Evolutionary conservation across 2,329 filamentous ascomycete genomes (phyloP).

Genomic region (Fusarium agapanthi): DNA sequence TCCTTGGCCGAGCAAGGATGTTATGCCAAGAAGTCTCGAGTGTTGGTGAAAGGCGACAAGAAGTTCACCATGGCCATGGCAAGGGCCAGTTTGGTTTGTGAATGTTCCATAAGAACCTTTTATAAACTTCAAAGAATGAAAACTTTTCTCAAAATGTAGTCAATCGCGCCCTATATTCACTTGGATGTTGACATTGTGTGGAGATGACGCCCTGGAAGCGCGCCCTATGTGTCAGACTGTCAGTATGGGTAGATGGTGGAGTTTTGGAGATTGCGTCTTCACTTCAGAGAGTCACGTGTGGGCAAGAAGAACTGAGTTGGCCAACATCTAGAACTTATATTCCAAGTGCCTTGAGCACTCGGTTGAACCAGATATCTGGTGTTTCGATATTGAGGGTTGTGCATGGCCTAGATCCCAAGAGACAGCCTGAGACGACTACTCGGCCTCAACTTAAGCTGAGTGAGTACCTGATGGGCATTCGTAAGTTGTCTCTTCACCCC

Average conservation of each 20-base stretch:
- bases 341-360: neutral
- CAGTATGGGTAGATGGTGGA: conserved; percentile 8
- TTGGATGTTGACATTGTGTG: conserved; percentile 12
- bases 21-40: neutral
- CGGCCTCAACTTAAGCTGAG: too few relatives aligned
- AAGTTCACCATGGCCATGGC: neutral
- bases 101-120: neutral
- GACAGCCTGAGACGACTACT: neutral
- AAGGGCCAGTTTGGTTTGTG: neutral
- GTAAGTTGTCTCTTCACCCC: neutral
- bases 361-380: neutral
- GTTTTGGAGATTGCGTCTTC: conserved; percentile 21
- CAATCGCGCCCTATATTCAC: conserved; percentile 19
- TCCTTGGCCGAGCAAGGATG: neutral
- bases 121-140: neutral
- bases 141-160: neutral
- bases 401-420: neutral
- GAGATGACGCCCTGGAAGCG: conserved; percentile 5
- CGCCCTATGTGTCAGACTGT: conserved; percentile 28
- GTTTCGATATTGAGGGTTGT: too few relatives aligned
- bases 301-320: neutral
- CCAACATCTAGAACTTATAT: neutral
- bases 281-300: neutral
- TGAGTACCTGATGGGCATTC: neutral
- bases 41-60: neutral